Conservation (phyloP, 2,329 filamentous ascomycete genomes). For the Zasmidium citrigriseum region DNA sequence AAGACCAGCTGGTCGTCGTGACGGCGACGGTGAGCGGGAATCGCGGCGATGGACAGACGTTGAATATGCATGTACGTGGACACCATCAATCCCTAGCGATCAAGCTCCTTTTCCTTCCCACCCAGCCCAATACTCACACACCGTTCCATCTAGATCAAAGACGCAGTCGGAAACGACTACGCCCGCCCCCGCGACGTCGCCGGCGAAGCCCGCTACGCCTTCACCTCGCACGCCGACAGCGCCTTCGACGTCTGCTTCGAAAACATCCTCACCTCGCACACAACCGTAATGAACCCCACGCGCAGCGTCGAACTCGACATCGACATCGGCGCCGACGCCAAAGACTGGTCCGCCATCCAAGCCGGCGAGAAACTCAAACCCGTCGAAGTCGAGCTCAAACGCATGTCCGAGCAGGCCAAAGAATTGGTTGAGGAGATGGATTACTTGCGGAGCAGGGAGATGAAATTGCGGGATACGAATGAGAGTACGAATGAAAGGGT, state of each 20-base stretch:
- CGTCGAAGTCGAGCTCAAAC: conserved; percentile 88
- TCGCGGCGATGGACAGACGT: conserved; percentile 85
- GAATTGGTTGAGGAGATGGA: conserved; percentile 96
- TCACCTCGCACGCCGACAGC: conserved; percentile 87
- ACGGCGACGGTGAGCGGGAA: conserved; percentile 84
- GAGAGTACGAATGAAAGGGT: conserved; percentile 99
- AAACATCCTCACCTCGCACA: conserved; percentile 64
- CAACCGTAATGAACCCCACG: conserved; percentile 50
- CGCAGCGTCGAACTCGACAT: conserved; percentile 89
- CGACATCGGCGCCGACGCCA: conserved; percentile 94
- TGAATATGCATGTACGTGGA: conserved; percentile 85
- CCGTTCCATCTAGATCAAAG: conserved; percentile 70
- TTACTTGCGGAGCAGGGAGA: conserved; percentile 84
- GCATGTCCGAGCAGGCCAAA: conserved; percentile 84
- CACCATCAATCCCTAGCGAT: too few species aligned
- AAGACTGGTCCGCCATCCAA: conserved; percentile 97
- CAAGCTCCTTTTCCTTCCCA: too few species aligned
- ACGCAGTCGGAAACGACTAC: conserved; percentile 95
- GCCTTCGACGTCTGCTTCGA: conserved; percentile 97
- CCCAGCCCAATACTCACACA: conserved; percentile 2
- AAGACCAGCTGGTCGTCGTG: conserved; percentile 92
- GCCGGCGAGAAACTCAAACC: conserved; percentile 97
- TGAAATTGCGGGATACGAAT: conserved; percentile 96
- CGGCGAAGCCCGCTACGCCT: conserved; percentile 89
- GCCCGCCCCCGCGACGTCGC: conserved; percentile 86